Conservation (phyloP, 805 yeast species). For the Zygoascus biomembranicola region DNA sequence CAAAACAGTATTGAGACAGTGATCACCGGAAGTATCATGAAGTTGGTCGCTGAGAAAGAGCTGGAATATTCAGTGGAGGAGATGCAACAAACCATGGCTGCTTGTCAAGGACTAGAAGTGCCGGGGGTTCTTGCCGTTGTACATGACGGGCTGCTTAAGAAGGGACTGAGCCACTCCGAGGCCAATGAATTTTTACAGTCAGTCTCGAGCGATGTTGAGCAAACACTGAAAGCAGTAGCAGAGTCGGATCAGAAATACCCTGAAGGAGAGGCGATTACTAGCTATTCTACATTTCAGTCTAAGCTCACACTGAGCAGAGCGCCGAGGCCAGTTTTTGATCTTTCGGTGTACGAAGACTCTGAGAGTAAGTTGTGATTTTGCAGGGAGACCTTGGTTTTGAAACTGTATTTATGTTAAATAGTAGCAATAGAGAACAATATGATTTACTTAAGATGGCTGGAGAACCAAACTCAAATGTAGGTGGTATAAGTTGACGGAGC, state of each 20-base stretch:
- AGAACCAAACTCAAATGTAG: no score
- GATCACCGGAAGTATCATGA: constrained; percentile 7
- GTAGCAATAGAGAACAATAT: background rate
- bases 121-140: constrained; percentile 3
- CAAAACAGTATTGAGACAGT: constrained; percentile 6
- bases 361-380: constrained; percentile 18
- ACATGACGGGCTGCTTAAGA: constrained; percentile 3
- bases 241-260: constrained; percentile 33
- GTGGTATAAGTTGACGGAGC: no score
- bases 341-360: constrained; percentile 19
- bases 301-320: constrained; percentile 45
- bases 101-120: constrained; percentile 6
- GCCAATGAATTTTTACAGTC: background rate
- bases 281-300: constrained; percentile 50
- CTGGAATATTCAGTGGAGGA: constrained; percentile 10
- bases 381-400: background rate
- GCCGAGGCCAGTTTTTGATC: constrained; percentile 43
- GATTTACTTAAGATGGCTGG: no score
- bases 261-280: constrained; percentile 38
- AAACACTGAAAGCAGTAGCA: background rate
- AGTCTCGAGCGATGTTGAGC: constrained; percentile 1
- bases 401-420: background rate
- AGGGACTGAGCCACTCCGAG: constrained; percentile 6
- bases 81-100: constrained; percentile 7
- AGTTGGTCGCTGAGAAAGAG: constrained; percentile 8